Base-by-base conservation (phyloP, 2,329 filamentous ascomycete genomes). In the Epichloe sibirici region DNA sequence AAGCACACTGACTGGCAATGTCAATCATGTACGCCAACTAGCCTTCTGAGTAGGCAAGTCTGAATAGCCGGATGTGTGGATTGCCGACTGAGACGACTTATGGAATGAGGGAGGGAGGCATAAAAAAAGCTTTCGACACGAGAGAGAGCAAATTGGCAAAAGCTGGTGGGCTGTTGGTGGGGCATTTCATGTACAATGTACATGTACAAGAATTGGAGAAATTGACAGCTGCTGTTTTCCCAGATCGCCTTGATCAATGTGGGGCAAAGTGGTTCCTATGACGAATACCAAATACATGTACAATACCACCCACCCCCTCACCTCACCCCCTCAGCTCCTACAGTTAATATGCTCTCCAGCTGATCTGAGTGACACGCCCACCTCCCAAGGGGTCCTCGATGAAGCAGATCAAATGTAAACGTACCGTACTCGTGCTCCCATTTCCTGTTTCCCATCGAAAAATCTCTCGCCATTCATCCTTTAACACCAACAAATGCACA, bases 201-300 rank as follows among this genome's bases (percentile, higher is more conserved):
- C 17, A 21, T 21, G 17, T 21, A 21, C 17, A 21, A 21, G 17
- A 21, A 21, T 21, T 21, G 17, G 17, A 21, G 17, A 21, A 21
- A 21, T 21, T 4, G 2, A 21, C 8, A 11, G 2, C n/a, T 17
- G 39, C 39, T 42, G 5, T 3, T 11, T 25, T 25, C 25, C 25
- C 25, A 6, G 5, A 25, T 25, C 25, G 25, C 25, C 28, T 31
- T 31, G 44, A 25, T 11, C 45, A 47, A 28, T 17, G 44, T 51
- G 44, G 50, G n/a, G 43, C 28, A 28, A 44, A 53, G 51, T 53
- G 51, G 51, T 31, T 50, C 48, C 44, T 47, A 50, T 53, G 47
- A 53, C 51, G 47, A 53, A 40, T 31, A 9, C 3, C 28, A 4
- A 3, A 11, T 21, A 21, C 17, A 21, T 21, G 17, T 21, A 21